phyloP scores from a whole-genome alignment of 1,139 yeast genomes.

The Geotrichum carabidarum region DNA sequence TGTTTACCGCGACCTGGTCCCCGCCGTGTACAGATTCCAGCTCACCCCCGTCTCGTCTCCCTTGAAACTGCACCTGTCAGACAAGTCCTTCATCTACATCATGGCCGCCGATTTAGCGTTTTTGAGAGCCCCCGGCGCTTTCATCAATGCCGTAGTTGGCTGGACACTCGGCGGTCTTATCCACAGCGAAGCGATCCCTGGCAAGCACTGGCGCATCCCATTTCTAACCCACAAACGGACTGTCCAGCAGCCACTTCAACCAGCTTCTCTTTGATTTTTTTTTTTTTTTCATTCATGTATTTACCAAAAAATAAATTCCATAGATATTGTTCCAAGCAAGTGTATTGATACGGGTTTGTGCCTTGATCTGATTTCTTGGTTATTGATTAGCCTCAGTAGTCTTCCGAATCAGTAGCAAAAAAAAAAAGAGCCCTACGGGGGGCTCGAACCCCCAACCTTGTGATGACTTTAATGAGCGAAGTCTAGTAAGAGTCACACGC shows the following conservation, averaged over 20 bases:
- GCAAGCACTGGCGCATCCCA: slow-evolving; percentile 51
- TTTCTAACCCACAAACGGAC: slow-evolving; percentile 27
- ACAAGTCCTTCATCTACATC: slow-evolving; percentile 54
- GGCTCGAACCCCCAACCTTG: no score
- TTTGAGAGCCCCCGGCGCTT: slow-evolving; percentile 44
- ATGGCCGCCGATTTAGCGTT: slow-evolving; percentile 49
- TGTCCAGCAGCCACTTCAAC: not conserved
- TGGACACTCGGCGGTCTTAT: slow-evolving; percentile 56
- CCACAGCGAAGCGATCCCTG: slow-evolving; percentile 55
- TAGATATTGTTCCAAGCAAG: not conserved
- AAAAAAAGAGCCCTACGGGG: no score
- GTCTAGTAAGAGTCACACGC: no score
- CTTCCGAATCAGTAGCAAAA: no score
- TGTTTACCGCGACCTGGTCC: slow-evolving; percentile 54
- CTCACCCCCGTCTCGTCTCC: slow-evolving; percentile 36
- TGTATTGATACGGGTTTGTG: no score
- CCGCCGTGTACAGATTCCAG: slow-evolving; percentile 57
- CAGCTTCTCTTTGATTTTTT: not conserved
- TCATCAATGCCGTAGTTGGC: slow-evolving; percentile 53
- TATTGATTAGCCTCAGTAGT: no score
- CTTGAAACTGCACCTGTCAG: slow-evolving; percentile 38
- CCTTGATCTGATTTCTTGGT: no score
- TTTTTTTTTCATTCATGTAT: not conserved
- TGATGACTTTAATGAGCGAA: no score
- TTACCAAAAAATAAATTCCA: not conserved